phyloP scores from a whole-genome alignment of 2,329 filamentous ascomycete species.

The Curvularia hawaiiensis region DNA sequence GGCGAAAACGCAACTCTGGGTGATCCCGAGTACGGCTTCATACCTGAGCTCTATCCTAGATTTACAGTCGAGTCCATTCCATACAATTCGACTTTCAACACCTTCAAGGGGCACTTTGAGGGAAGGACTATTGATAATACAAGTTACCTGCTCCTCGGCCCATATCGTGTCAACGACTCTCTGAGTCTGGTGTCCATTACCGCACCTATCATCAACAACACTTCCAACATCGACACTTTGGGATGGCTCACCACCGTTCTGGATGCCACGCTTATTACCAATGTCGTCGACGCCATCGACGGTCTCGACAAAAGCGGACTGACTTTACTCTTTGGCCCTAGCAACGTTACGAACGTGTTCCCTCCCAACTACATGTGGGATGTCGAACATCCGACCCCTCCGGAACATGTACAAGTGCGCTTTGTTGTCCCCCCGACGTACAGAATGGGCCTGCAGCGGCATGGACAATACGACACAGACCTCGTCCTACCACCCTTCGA shows the following conservation, averaged over 20 bases:
- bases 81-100: slow-evolving; percentile 40
- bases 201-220: slow-evolving; percentile 74
- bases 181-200: slow-evolving; percentile 83
- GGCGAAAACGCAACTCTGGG: slow-evolving; percentile 66
- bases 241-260: slow-evolving; percentile 86
- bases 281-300: slow-evolving; percentile 67
- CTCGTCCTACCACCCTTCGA: slow-evolving; percentile 54
- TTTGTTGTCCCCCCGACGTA: slow-evolving; percentile 45
- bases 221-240: slow-evolving; percentile 65
- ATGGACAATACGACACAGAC: slow-evolving; percentile 34
- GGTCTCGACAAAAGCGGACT: slow-evolving; percentile 73
- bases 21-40: slow-evolving; percentile 68
- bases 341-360: slow-evolving; percentile 65
- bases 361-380: slow-evolving; percentile 41
- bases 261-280: slow-evolving; percentile 67
- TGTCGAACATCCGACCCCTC: slow-evolving; percentile 22
- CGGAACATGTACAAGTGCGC: slow-evolving; percentile 33
- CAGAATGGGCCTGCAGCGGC: slow-evolving; percentile 27
- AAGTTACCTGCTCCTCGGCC: slow-evolving; percentile 76
- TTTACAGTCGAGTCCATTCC: slow-evolving; percentile 64
- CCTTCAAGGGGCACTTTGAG: slow-evolving; percentile 50
- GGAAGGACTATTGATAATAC: slow-evolving; percentile 51
- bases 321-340: slow-evolving; percentile 73
- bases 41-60: slow-evolving; percentile 76
- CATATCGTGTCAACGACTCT: slow-evolving; percentile 71